Conservation (phyloP, 345 rosid genomes). For the Syzygium jambos region DNA sequence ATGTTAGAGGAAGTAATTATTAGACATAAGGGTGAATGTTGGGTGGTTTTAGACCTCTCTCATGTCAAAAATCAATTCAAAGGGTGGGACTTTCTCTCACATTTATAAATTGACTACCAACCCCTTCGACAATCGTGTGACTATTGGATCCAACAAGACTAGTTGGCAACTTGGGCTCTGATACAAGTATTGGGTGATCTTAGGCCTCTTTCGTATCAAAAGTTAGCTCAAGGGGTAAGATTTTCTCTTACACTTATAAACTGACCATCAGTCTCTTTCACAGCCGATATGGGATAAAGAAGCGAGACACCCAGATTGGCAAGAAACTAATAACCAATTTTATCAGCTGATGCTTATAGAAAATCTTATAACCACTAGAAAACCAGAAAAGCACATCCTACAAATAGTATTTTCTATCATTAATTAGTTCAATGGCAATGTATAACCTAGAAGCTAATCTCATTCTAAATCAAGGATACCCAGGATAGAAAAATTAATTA, state of each 20-base stretch:
- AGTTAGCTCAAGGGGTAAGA: too few relatives aligned
- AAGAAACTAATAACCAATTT: not conserved
- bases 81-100: too few relatives aligned
- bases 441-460: not conserved
- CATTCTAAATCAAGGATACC: not conserved
- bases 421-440: not conserved
- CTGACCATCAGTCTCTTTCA: too few relatives aligned
- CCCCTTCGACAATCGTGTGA: too few relatives aligned
- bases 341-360: not conserved
- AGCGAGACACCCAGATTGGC: not conserved
- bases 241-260: too few relatives aligned
- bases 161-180: too few relatives aligned
- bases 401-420: not conserved
- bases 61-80: too few relatives aligned
- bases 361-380: not conserved
- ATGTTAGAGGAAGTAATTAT: not conserved
- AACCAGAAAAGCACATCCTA: not conserved
- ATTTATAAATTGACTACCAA: too few relatives aligned
- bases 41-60: too few relatives aligned
- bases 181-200: too few relatives aligned
- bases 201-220: too few relatives aligned
- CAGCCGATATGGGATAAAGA: not conserved
- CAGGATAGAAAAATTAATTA: not conserved
- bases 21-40: not conserved
- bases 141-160: too few relatives aligned